These are phyloP conservation scores for Coniochaeta hoffmannii DNA, from an alignment of 2,329 filamentous ascomycete genomes.

Conservation along the genomic window DNA sequence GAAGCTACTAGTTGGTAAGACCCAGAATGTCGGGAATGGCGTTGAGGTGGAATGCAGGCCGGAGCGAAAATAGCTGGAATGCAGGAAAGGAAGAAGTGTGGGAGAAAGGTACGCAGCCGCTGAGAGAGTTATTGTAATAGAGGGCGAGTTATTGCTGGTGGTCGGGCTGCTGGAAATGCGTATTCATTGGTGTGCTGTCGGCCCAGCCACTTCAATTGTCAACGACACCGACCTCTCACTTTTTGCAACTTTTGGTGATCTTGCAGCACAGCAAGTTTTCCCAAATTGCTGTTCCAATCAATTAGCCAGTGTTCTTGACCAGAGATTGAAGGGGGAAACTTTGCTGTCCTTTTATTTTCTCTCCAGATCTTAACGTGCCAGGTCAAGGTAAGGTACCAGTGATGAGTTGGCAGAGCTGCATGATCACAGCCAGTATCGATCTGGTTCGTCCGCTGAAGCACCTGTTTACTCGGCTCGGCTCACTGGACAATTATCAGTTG, in stretches of 20 bases:
- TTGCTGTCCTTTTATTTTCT: not conserved
- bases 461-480: constrained; percentile 12
- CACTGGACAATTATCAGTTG: constrained; percentile 13
- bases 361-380: not conserved
- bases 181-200: constrained; percentile 6
- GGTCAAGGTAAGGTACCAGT: not conserved
- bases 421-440: not conserved
- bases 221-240: constrained; percentile 3
- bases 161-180: constrained; percentile 13
- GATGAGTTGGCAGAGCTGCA: constrained; percentile 13
- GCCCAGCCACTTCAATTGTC: constrained; percentile 3
- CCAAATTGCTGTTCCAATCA: not conserved
- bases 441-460: constrained; percentile 2
- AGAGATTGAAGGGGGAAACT: not conserved
- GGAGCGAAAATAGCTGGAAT: constrained; percentile 1
- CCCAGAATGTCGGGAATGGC: not conserved
- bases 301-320: not conserved
- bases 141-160: constrained; percentile 8
- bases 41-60: not conserved
- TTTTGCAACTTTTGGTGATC: not conserved
- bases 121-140: constrained; percentile 5
- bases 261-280: not conserved
- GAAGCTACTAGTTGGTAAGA: not conserved
- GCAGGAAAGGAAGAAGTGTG: not conserved
- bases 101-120: constrained; percentile 11